These are phyloP conservation scores for Cinchona pubescens DNA, from an alignment of 257 asterid genomes.

Conservation along the genomic window DNA sequence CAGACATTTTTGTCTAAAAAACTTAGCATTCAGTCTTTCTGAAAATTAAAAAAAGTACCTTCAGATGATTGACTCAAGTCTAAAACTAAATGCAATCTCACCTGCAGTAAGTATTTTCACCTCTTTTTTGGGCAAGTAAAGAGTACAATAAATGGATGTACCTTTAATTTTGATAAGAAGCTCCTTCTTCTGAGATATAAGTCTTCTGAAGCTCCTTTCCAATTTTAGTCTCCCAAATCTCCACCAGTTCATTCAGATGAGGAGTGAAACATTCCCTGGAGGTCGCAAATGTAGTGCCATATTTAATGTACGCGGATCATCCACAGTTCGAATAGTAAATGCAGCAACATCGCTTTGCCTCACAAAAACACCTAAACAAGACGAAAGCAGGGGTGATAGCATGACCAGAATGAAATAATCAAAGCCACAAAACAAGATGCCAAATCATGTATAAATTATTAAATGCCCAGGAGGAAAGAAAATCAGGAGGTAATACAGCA, in stretches of 20 bases:
- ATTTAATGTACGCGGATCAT: conserved; percentile 69
- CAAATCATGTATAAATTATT: neutral
- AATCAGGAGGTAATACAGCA: neutral
- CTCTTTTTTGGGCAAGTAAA: neutral
- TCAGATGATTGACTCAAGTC: neutral
- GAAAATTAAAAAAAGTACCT: neutral
- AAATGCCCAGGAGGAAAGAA: neutral
- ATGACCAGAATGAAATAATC: neutral
- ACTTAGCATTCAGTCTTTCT: neutral
- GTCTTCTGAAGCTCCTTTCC: conserved; percentile 55
- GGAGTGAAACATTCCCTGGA: conserved; percentile 63
- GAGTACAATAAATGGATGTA: conserved; percentile 15
- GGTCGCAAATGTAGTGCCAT: conserved; percentile 70
- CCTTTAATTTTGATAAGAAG: conserved; percentile 64
- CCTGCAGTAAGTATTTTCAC: neutral
- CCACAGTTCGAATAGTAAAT: conserved; percentile 73
- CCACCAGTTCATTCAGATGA: conserved; percentile 76
- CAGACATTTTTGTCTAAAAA: neutral
- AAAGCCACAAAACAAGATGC: neutral
- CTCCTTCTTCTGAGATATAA: conserved; percentile 54
- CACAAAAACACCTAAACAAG: conserved; percentile 59
- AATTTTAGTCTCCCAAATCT: conserved; percentile 79
- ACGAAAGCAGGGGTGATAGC: neutral
- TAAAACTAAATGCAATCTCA: neutral
- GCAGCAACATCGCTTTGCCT: conserved; percentile 81